Percentiles rank a stretch among this genome's conserved stretches.
phyloP scores from a whole-genome alignment of 2,329 filamentous ascomycete genomes.

The Incumbomyces lentus region DNA sequence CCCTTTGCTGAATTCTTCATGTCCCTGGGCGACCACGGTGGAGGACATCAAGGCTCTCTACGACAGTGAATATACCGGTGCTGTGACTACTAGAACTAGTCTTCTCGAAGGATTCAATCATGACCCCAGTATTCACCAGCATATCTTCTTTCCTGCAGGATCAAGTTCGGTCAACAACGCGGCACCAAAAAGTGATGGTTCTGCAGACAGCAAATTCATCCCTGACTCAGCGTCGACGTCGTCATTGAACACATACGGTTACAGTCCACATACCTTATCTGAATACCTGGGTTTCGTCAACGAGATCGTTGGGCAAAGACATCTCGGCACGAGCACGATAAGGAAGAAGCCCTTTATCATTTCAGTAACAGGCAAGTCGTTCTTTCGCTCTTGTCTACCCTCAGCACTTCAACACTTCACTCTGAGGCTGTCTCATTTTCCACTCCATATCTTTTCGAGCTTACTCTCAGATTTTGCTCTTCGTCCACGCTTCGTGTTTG shows the following conservation, averaged over 20 bases:
- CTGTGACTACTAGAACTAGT: conserved; percentile 63
- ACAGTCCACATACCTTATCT: conserved; percentile 53
- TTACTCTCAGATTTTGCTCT: no score
- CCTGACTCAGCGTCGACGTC: conserved; percentile 18
- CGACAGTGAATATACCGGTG: conserved; percentile 53
- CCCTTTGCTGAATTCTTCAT: conserved; percentile 63
- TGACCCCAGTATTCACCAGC: conserved; percentile 4
- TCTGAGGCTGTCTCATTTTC: no score
- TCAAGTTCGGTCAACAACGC: background rate
- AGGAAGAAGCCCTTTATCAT: conserved; percentile 43
- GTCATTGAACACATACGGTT: conserved; percentile 60
- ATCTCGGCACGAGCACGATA: conserved; percentile 18
- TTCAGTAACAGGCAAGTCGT: conserved; percentile 52
- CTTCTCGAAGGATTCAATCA: conserved; percentile 35
- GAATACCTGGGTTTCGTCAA: conserved; percentile 50
- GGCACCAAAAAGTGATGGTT: background rate
- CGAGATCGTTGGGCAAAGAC: conserved; percentile 31
- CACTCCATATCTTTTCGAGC: no score
- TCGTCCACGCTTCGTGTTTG: no score
- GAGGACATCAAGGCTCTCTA: conserved; percentile 54
- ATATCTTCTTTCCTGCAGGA: conserved; percentile 6
- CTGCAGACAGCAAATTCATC: conserved; percentile 17
- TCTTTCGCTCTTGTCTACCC: no score
- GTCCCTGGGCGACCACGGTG: conserved; percentile 61
- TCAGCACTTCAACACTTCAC: no score